phyloP scores from a whole-genome alignment of 352 stramenopile genomes.

The Elongisporangium prolatum region DNA sequence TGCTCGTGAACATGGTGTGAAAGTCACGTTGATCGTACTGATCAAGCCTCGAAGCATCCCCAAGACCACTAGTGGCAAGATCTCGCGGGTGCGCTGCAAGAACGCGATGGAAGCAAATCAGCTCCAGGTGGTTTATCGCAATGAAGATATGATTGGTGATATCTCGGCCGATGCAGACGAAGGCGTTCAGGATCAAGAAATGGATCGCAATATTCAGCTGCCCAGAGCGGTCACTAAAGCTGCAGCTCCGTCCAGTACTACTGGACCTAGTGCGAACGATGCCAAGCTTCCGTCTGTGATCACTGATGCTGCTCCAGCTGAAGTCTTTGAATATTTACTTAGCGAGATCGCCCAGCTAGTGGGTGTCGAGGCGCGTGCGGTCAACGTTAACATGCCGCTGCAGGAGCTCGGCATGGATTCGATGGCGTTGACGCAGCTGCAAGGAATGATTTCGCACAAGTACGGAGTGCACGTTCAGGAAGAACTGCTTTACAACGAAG shows the following conservation, averaged over 20 bases:
- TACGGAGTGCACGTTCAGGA: conserved; percentile 91
- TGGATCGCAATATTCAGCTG: conserved; percentile 13
- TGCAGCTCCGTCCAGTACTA: background rate
- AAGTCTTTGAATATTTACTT: conserved; percentile 53
- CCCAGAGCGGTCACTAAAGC: background rate
- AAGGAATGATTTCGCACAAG: conserved; percentile 88
- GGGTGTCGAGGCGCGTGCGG: conserved; percentile 38
- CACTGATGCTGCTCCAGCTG: conserved; percentile 39
- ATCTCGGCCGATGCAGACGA: conserved; percentile 28
- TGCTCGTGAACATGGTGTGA: conserved; percentile 78
- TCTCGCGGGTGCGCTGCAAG: conserved; percentile 90
- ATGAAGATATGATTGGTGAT: conserved; percentile 72
- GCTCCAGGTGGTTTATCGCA: conserved; percentile 68
- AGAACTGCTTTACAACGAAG: conserved; percentile 90
- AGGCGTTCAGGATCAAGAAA: conserved; percentile 18
- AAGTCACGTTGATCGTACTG: conserved; percentile 89
- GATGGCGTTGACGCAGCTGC: conserved; percentile 93
- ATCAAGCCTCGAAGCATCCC: conserved; percentile 90
- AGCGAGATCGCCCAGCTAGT: conserved; percentile 56
- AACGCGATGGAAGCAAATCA: conserved; percentile 55
- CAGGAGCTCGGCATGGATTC: conserved; percentile 90
- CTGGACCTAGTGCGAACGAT: conserved; percentile 9
- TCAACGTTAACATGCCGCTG: conserved; percentile 50
- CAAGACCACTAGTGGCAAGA: conserved; percentile 99
- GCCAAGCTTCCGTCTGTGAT: conserved; percentile 44